A percentile compares a stretch with the other conserved stretches of the same genome.
Conservation (phyloP, 139 green algal species). For the Chlorella sp. region DNA sequence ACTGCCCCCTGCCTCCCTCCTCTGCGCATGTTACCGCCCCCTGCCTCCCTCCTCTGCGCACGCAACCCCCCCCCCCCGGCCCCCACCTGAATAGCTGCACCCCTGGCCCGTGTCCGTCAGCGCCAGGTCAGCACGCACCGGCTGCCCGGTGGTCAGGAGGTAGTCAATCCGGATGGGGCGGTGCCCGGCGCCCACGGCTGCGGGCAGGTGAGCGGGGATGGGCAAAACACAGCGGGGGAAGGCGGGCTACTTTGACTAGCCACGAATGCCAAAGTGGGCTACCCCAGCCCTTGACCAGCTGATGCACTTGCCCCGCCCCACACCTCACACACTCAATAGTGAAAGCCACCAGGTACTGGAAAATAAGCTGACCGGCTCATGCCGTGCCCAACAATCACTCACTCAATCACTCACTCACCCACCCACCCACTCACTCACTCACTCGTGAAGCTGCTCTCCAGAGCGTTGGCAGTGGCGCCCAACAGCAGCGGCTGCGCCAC, state of each 20-base stretch:
- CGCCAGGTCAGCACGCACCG: constrained; percentile 12
- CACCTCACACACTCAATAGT: background rate
- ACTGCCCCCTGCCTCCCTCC: too few species aligned
- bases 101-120: constrained; percentile 18
- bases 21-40: too few species aligned
- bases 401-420: background rate
- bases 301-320: background rate
- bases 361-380: constrained; percentile 3
- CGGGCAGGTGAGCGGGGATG: background rate
- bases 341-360: too few species aligned
- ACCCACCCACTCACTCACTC: background rate
- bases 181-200: constrained; percentile 35
- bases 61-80: too few species aligned
- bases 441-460: constrained; percentile 52
- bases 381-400: background rate
- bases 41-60: too few species aligned
- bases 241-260: background rate
- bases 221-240: too few species aligned
- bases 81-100: constrained; percentile 9
- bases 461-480: constrained; percentile 54
- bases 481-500: constrained; percentile 31
- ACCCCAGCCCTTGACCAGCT: background rate
- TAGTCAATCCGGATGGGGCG: constrained; percentile 56
- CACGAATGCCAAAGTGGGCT: background rate
- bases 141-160: constrained; percentile 29